These are phyloP conservation scores for Emericellopsis cladophorae DNA, from an alignment of 2,329 filamentous ascomycete genomes.

Conservation along the genomic window DNA sequence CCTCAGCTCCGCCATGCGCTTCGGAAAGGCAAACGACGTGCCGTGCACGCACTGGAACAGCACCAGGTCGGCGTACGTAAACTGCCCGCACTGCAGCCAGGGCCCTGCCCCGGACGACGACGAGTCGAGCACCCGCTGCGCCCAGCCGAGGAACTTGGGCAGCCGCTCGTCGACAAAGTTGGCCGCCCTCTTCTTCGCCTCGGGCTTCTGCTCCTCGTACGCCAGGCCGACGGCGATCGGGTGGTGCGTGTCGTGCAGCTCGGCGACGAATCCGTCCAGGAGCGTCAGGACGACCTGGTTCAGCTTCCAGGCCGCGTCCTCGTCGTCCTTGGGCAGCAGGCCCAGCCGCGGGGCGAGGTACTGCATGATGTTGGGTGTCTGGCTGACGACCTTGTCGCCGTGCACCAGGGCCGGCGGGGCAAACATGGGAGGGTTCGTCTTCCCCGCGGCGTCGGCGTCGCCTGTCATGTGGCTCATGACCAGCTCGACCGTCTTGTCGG, in stretches of 20 bases:
- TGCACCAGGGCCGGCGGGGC: constrained; percentile 56
- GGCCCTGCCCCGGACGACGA: constrained; percentile 44
- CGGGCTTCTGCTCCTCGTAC: constrained; percentile 66
- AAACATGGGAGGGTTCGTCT: constrained; percentile 48
- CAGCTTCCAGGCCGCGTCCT: constrained; percentile 39
- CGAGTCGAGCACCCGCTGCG: constrained; percentile 48
- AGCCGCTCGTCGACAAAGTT: constrained; percentile 49
- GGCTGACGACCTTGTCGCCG: constrained; percentile 48
- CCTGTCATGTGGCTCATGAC: constrained; percentile 34
- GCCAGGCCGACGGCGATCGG: constrained; percentile 46
- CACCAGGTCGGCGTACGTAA: constrained; percentile 64
- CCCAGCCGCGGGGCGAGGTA: constrained; percentile 53
- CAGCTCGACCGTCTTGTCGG: constrained; percentile 32
- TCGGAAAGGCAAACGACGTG: constrained; percentile 55
- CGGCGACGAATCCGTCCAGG: constrained; percentile 56
- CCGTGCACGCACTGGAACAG: constrained; percentile 56
- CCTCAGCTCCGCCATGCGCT: constrained; percentile 43
- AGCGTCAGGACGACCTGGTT: constrained; percentile 56
- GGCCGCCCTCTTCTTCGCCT: constrained; percentile 42
- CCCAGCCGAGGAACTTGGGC: constrained; percentile 61
- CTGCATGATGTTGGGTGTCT: constrained; percentile 61
- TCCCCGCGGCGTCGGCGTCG: constrained; percentile 29
- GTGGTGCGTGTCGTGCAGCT: constrained; percentile 66
- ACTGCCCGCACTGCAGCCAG: constrained; percentile 50
- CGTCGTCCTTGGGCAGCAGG: constrained; percentile 30